Evolutionary conservation across 169 alveolate species (phyloP).

Genomic region (Plasmodium billcollinsi): DNA sequence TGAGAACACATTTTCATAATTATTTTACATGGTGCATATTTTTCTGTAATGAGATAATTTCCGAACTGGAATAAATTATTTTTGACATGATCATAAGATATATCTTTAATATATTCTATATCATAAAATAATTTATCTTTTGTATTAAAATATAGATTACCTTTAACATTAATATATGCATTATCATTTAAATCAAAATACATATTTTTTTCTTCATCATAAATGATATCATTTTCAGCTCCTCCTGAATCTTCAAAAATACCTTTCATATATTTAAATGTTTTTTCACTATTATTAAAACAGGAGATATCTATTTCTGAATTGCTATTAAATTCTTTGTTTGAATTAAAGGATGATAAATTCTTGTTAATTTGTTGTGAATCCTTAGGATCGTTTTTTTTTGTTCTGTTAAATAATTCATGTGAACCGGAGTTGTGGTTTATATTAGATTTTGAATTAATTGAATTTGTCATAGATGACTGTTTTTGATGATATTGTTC

Average conservation of each 20-base stretch:
- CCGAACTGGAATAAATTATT: constrained; percentile 17
- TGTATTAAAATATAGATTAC: constrained; percentile 39
- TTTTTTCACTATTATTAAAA: neutral
- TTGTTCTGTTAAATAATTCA: neutral
- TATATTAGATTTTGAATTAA: neutral
- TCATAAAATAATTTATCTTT: constrained; percentile 61
- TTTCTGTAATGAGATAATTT: constrained; percentile 27
- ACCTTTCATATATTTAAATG: constrained; percentile 18
- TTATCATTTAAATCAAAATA: constrained; percentile 58
- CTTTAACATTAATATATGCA: constrained; percentile 43
- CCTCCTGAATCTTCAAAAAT: constrained; percentile 27
- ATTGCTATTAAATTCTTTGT: neutral
- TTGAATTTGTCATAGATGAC: neutral
- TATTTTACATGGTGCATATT: constrained; percentile 58
- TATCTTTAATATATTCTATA: constrained; percentile 30
- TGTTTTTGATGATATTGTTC: neutral
- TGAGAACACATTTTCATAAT: constrained; percentile 46
- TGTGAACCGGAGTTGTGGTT: neutral
- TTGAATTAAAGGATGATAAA: neutral
- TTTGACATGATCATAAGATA: constrained; percentile 18
- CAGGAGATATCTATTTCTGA: constrained; percentile 9
- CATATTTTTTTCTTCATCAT: constrained; percentile 49
- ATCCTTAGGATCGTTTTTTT: neutral
- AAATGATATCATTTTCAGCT: constrained; percentile 48
- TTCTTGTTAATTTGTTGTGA: neutral